Conservation (phyloP, 2,329 filamentous ascomycete species). For the Fonsecaea monophora region DNA sequence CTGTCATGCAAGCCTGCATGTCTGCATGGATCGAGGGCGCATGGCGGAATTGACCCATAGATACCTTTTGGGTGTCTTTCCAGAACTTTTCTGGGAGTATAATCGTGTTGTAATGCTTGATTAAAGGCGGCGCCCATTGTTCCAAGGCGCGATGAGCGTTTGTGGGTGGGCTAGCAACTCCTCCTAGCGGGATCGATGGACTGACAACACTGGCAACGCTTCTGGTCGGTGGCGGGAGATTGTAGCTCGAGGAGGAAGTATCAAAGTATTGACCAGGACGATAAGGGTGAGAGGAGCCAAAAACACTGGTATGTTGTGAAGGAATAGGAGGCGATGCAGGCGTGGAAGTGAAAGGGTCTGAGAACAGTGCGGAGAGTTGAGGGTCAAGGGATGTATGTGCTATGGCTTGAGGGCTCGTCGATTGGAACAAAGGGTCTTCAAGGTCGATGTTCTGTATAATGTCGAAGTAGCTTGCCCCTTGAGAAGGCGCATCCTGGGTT, state of each 20-base stretch:
- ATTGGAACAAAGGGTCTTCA: slow-evolving; percentile 19
- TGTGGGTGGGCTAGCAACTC: slow-evolving; percentile 16
- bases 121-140: slow-evolving; percentile 35
- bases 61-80: slow-evolving; percentile 31
- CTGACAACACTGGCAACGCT: slow-evolving; percentile 4
- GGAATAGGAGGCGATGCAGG: slow-evolving; percentile 14
- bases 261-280: slow-evolving; percentile 26
- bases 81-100: slow-evolving; percentile 36
- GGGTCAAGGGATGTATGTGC: slow-evolving; percentile 25
- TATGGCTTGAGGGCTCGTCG: slow-evolving; percentile 22
- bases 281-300: slow-evolving; percentile 22
- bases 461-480: slow-evolving; percentile 22
- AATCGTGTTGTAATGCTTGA: slow-evolving; percentile 31
- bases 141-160: slow-evolving; percentile 24
- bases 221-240: slow-evolving; percentile 4
- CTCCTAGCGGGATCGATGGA: slow-evolving; percentile 12
- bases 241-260: slow-evolving; percentile 11
- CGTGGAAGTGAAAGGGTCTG: slow-evolving; percentile 25
- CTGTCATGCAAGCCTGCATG: slow-evolving; percentile 35
- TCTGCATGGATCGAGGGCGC: slow-evolving; percentile 33
- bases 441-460: slow-evolving; percentile 26
- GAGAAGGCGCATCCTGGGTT: slow-evolving; percentile 11
- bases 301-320: slow-evolving; percentile 6
- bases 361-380: slow-evolving; percentile 26
- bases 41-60: slow-evolving; percentile 32